Evolutionary conservation across 2,329 filamentous ascomycete genomes (phyloP), one percentile per base, ranked within the genome.

Genomic region (Stemphylium vesicarium): DNA sequence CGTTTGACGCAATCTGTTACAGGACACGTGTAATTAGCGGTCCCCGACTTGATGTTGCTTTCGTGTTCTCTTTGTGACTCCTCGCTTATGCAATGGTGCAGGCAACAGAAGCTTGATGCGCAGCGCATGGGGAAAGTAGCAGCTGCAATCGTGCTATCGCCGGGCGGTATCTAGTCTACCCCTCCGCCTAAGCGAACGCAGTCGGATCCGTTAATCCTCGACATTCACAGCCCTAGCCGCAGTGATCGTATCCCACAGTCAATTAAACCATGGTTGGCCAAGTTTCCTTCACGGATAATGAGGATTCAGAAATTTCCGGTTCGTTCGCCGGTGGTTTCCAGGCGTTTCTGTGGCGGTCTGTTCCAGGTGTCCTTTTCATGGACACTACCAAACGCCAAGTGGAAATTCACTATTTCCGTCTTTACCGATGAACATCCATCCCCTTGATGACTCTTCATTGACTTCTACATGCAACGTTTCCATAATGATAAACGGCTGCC

Each of bases 11-110:
- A 57, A 57, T 59, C 38, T 51, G 57, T 42, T 65, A 68, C 62
- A 67, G 67, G 65, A 72, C 69, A 71, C 70, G 70, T 72, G 64
- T 67, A 63, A 55, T 63, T 45, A 55, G 47, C 26, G 18, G 18
- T 59, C 32, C 60, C 58, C 46, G 57, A 64, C 64, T 45, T 52
- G 20, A 4, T 36, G 29, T 24, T 24, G 46, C 39, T 4, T 18
- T 44, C 3, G 41, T 44, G 33, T 4, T 13, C 16, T 37, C 15
- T 26, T 11, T 20, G 39, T 26, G 47, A 53, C 56, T 53, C 41
- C n/a, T 18, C n/a, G 45, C 40, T 50, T 56, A 53, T 60, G 59
- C 48, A 20, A 9, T 22, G 35, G n/a, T 39, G 44, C 45, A 50
- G 40, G 37, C 49, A 50, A 24, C 15, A 6, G 46, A 35, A 39